Percentiles rank a stretch among this genome's conserved stretches.
These are phyloP conservation scores for Stemphylium lycopersici DNA, from an alignment of 2,329 filamentous ascomycete genomes.

Conservation along the genomic window DNA sequence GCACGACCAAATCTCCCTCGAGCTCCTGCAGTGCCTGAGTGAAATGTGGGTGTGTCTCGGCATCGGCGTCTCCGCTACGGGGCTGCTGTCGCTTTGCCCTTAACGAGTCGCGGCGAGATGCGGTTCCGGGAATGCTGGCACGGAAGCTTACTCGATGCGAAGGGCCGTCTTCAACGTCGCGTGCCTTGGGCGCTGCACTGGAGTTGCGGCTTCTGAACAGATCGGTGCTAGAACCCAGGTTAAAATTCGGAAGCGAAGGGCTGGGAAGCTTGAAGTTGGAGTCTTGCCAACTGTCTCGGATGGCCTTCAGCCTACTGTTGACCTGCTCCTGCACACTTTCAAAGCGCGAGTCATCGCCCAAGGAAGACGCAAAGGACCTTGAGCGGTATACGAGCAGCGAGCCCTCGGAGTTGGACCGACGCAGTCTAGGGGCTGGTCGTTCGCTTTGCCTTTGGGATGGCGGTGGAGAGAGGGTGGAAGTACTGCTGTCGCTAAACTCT, in stretches of 20 bases:
- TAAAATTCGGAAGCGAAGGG: slow-evolving; percentile 62
- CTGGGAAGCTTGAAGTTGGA: slow-evolving; percentile 71
- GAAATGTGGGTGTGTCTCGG: slow-evolving; percentile 58
- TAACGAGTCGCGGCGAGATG: slow-evolving; percentile 21
- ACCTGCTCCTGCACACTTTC: slow-evolving; percentile 81
- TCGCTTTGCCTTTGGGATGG: slow-evolving; percentile 14
- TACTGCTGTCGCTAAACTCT: slow-evolving; percentile 26
- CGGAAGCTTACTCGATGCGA: slow-evolving; percentile 27
- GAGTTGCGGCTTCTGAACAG: slow-evolving; percentile 30
- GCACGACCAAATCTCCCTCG: slow-evolving; percentile 82
- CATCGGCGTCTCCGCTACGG: slow-evolving; percentile 26
- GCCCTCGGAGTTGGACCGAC: slow-evolving; percentile 74
- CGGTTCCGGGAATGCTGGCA: slow-evolving; percentile 19
- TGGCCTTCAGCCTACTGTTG: slow-evolving; percentile 87
- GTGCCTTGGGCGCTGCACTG: slow-evolving; percentile 16
- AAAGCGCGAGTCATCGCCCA: slow-evolving; percentile 84
- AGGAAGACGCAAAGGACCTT: slow-evolving; percentile 77
- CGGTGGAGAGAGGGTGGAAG: slow-evolving; percentile 19
- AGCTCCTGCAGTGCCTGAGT: slow-evolving; percentile 68
- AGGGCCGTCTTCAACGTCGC: slow-evolving; percentile 17
- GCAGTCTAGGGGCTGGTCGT: slow-evolving; percentile 50
- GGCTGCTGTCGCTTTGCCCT: slow-evolving; percentile 19
- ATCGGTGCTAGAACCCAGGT: slow-evolving; percentile 42
- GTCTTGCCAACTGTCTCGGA: slow-evolving; percentile 85
- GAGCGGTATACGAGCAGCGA: slow-evolving; percentile 75